phyloP scores from a whole-genome alignment of 805 yeast species.

The Starmera amethionina region DNA sequence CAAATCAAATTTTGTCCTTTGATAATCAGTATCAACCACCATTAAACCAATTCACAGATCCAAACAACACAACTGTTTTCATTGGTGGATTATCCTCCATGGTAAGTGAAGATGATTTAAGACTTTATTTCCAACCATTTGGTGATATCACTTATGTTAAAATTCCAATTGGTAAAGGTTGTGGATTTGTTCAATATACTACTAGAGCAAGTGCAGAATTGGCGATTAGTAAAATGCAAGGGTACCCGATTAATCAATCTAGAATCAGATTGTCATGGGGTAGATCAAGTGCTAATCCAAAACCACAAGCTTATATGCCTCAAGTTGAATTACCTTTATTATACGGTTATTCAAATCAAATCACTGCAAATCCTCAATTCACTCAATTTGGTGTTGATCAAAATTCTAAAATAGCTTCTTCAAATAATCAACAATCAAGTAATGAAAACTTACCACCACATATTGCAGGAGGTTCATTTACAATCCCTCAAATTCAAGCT shows the following conservation, averaged over 20 bases:
- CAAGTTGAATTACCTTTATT: slow-evolving; percentile 16
- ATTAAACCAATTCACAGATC: slow-evolving; percentile 62
- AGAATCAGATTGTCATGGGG: slow-evolving; percentile 88
- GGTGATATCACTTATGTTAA: slow-evolving; percentile 73
- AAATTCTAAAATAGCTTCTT: slow-evolving; percentile 1
- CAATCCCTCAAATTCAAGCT: slow-evolving; percentile 7
- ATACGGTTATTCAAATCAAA: slow-evolving; percentile 10
- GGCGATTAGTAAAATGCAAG: slow-evolving; percentile 84
- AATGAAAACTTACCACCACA: neutral
- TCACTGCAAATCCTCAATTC: neutral
- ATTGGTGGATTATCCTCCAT: slow-evolving; percentile 54
- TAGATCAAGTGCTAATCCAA: slow-evolving; percentile 31
- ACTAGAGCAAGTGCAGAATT: slow-evolving; percentile 75
- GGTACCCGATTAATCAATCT: slow-evolving; percentile 77
- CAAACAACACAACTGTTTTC: slow-evolving; percentile 67
- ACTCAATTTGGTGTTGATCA: neutral
- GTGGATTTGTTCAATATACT: slow-evolving; percentile 82
- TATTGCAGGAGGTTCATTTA: slow-evolving; percentile 6
- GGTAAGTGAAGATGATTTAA: slow-evolving; percentile 53
- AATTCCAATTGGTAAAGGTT: slow-evolving; percentile 64
- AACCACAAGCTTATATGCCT: slow-evolving; percentile 12
- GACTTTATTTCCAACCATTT: slow-evolving; percentile 50
- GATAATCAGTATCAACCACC: slow-evolving; percentile 41
- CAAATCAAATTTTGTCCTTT: slow-evolving; percentile 10
- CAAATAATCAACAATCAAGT: neutral